A percentile compares a stretch with the other conserved stretches of the same genome.
Evolutionary conservation across 2,329 filamentous ascomycete species (phyloP).

Genomic region (Penicillium fuscoglaucum): DNA sequence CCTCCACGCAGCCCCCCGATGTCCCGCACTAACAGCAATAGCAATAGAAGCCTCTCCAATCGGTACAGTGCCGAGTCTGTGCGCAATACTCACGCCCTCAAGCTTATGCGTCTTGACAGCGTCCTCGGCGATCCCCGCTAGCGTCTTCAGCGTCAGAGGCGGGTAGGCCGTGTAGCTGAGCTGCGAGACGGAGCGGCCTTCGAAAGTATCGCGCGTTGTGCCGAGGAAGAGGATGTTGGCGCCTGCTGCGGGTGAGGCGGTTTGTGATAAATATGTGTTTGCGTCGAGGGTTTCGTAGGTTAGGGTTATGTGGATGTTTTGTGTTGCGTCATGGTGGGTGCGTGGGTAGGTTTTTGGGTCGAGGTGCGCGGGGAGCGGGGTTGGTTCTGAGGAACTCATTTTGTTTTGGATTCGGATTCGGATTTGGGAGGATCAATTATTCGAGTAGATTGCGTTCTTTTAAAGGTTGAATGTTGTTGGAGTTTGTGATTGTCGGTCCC

Average conservation of each 20-base stretch:
- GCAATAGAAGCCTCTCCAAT: constrained; percentile 92
- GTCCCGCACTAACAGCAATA: constrained; percentile 80
- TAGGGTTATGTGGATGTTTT: constrained; percentile 45
- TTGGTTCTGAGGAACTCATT: constrained; percentile 15
- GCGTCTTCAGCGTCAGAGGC: constrained; percentile 43
- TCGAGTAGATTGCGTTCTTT: background rate
- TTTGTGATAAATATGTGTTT: constrained; percentile 34
- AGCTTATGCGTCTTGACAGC: constrained; percentile 62
- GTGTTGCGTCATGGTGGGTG: constrained; percentile 29
- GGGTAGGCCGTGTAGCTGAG: constrained; percentile 49
- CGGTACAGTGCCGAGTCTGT: constrained; percentile 80
- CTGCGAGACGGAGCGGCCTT: constrained; percentile 42
- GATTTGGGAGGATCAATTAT: background rate
- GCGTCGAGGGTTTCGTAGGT: constrained; percentile 45
- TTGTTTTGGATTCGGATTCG: background rate
- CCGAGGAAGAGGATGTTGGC: constrained; percentile 50
- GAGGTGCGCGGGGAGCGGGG: constrained; percentile 32
- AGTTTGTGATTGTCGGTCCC: background rate
- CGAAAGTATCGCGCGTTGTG: constrained; percentile 48
- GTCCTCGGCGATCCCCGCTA: constrained; percentile 41
- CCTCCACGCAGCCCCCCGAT: constrained; percentile 80
- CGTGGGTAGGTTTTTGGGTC: constrained; percentile 45
- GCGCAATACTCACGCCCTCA: constrained; percentile 73
- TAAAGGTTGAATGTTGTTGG: background rate
- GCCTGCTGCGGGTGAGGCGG: constrained; percentile 45